Percentiles rank a stretch among this genome's conserved stretches.
These are phyloP conservation scores for Paecilomyces dactylethromorphus DNA, from an alignment of 2,329 filamentous ascomycete species.

Conservation along the genomic window DNA sequence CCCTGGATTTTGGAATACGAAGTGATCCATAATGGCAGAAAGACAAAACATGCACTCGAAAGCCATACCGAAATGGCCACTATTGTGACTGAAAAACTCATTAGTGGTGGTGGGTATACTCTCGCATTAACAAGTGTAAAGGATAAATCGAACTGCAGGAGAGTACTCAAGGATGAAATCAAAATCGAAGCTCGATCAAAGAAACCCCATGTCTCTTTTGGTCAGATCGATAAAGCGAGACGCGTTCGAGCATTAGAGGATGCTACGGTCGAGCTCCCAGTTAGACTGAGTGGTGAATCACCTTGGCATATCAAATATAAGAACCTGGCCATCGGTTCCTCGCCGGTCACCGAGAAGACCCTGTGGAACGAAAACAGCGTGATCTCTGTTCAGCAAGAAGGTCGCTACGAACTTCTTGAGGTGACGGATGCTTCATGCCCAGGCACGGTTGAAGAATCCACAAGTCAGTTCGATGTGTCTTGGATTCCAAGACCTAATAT, in stretches of 20 bases:
- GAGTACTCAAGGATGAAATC: constrained; percentile 74
- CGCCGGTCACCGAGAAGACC: constrained; percentile 44
- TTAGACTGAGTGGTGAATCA: constrained; percentile 76
- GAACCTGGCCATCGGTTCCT: constrained; percentile 52
- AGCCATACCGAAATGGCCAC: constrained; percentile 59
- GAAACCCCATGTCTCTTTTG: constrained; percentile 79
- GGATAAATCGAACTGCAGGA: constrained; percentile 80
- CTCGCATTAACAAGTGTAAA: constrained; percentile 79
- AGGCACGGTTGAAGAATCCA: constrained; percentile 67
- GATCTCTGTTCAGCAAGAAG: constrained; percentile 59
- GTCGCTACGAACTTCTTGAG: constrained; percentile 72
- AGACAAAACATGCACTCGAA: constrained; percentile 60
- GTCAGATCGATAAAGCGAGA: constrained; percentile 73
- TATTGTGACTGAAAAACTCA: constrained; percentile 68
- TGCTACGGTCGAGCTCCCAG: constrained; percentile 64
- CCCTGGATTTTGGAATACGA: constrained; percentile 93
- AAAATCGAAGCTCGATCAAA: constrained; percentile 85
- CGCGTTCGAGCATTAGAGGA: constrained; percentile 70
- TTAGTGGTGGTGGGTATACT: constrained; percentile 82
- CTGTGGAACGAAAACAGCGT: constrained; percentile 58
- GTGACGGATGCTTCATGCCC: constrained; percentile 76
- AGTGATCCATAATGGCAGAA: constrained; percentile 79
- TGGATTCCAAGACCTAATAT: constrained; percentile 79
- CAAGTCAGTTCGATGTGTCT: constrained; percentile 69
- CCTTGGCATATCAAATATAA: constrained; percentile 78